phyloP scores from a whole-genome alignment of 2,329 filamentous ascomycete species.

The Coniochaeta sp. region DNA sequence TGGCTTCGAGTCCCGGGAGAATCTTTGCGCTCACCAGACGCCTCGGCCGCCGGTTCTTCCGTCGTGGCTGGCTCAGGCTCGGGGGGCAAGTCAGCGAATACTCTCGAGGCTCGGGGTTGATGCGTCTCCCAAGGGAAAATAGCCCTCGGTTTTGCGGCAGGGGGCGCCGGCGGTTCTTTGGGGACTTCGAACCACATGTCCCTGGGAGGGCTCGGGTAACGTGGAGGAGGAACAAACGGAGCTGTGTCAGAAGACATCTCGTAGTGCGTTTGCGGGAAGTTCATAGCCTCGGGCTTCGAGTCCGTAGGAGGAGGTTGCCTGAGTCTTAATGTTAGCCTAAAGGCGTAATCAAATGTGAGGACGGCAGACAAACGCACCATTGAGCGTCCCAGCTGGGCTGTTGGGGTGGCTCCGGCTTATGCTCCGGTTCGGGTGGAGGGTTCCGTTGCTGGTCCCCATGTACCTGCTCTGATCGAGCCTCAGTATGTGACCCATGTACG shows the following conservation, averaged over 20 bases:
- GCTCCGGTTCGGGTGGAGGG: constrained; percentile 26
- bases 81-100: constrained; percentile 53
- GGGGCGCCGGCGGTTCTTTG: constrained; percentile 46
- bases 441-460: constrained; percentile 17
- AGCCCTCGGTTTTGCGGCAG: constrained; percentile 49
- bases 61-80: constrained; percentile 13
- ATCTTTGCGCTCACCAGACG: constrained; percentile 17
- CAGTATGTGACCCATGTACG: constrained; percentile 40
- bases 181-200: constrained; percentile 88
- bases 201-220: constrained; percentile 76
- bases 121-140: constrained; percentile 90
- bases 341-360: neutral
- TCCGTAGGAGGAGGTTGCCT: constrained; percentile 57
- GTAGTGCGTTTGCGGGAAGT: constrained; percentile 74
- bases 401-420: constrained; percentile 24
- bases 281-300: constrained; percentile 76
- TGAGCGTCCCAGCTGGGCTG: constrained; percentile 45
- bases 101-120: constrained; percentile 54
- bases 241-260: constrained; percentile 71
- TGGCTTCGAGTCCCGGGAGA: constrained; percentile 9
- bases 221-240: constrained; percentile 68
- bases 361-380: constrained; percentile 28
- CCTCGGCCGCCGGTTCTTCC: constrained; percentile 19
- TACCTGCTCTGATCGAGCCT: constrained; percentile 35
- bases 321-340: constrained; percentile 11